Evolutionary conservation across 306 rosid species (phyloP).

Genomic region (Prunus kanzakura): DNA sequence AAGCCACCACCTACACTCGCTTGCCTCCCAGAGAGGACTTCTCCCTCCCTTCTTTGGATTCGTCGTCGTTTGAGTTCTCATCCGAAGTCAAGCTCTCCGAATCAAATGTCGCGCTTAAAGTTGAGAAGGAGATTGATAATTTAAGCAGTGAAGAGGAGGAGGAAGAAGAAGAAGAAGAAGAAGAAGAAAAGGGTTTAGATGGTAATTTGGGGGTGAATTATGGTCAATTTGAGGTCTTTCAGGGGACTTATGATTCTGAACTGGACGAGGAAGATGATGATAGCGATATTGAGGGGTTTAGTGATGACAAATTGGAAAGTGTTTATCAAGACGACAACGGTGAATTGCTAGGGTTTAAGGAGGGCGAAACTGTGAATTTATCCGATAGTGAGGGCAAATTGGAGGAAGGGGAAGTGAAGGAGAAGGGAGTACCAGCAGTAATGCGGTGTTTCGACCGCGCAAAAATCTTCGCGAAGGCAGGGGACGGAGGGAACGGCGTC

Average conservation of each 20-base stretch:
- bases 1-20: constrained; percentile 82
- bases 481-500: constrained; percentile 88
- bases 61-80: constrained; percentile 9
- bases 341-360: constrained; percentile 6
- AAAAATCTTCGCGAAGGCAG: constrained; percentile 64
- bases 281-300: constrained; percentile 26
- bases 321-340: background rate
- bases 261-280: constrained; percentile 26
- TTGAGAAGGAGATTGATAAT: constrained; percentile 25
- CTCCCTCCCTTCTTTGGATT: constrained; percentile 22
- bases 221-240: constrained; percentile 27
- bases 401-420: constrained; percentile 48
- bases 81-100: constrained; percentile 76
- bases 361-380: constrained; percentile 12
- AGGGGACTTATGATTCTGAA: constrained; percentile 32
- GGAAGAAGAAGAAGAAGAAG: constrained; percentile 2
- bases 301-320: constrained; percentile 17
- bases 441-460: constrained; percentile 95
- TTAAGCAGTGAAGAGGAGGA: constrained; percentile 23
- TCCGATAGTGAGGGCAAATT: constrained; percentile 14
- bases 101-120: constrained; percentile 24
- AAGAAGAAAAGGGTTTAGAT: background rate
- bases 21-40: constrained; percentile 82
- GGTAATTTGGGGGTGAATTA: constrained; percentile 20
- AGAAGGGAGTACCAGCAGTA: constrained; percentile 88